phyloP scores from a whole-genome alignment of 169 alveolate genomes.

The Eimeria praecox region DNA sequence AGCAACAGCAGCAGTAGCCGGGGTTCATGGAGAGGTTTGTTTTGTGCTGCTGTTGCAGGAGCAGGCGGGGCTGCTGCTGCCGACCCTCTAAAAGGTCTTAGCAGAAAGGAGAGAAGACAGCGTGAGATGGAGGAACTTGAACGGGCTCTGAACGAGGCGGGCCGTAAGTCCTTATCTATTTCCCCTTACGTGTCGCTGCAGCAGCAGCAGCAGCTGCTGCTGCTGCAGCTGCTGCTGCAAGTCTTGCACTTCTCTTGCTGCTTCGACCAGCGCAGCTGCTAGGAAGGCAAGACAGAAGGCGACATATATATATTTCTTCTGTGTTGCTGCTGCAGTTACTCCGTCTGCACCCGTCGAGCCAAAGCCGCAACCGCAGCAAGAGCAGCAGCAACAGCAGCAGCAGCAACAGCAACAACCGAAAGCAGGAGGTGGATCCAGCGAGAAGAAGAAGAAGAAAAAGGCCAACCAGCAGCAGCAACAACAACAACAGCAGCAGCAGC shows the following conservation, averaged over 20 bases:
- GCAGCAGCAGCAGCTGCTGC: not conserved
- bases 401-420: constrained; percentile 44
- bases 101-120: constrained; percentile 62
- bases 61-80: constrained; percentile 49
- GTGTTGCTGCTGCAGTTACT: constrained; percentile 52
- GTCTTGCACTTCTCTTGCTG: not conserved
- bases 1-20: constrained; percentile 8
- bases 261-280: not conserved
- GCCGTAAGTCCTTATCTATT: not conserved
- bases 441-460: constrained; percentile 18
- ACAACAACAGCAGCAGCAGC: constrained; percentile 43
- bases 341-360: constrained; percentile 47
- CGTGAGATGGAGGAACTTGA: constrained; percentile 68
- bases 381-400: constrained; percentile 61
- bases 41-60: constrained; percentile 10
- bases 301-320: not conserved
- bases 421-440: constrained; percentile 26
- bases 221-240: not conserved
- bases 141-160: constrained; percentile 60
- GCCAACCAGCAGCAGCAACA: constrained; percentile 36
- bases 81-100: constrained; percentile 53
- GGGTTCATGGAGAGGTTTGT: not conserved
- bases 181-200: not conserved
- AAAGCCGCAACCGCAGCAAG: constrained; percentile 33
- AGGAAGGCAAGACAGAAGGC: not conserved